Conservation (phyloP, 306 rosid species). For the Cucurbita ficifolia region DNA sequence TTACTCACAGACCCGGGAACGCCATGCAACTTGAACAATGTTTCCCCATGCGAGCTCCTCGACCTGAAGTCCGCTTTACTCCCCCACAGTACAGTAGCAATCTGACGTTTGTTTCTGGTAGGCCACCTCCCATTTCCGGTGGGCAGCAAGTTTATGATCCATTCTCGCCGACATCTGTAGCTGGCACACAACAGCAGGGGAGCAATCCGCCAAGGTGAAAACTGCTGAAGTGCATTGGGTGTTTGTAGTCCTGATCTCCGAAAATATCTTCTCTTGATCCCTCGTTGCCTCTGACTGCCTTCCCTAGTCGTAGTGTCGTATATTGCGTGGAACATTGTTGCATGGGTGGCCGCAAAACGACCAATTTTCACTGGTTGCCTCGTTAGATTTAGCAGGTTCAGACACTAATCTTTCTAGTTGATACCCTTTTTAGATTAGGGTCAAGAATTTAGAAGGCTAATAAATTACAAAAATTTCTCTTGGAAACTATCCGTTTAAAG, state of each 20-base stretch:
- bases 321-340: too few species aligned
- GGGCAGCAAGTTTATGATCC: conserved; percentile 88
- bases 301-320: too few species aligned
- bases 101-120: conserved; percentile 28
- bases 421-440: too few species aligned
- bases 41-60: conserved; percentile 22
- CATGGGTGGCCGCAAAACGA: too few species aligned
- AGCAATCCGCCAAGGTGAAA: conserved; percentile 21
- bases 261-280: too few species aligned
- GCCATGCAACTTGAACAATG: conserved; percentile 30
- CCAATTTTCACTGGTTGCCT: too few species aligned
- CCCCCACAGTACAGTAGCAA: conserved; percentile 33
- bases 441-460: too few species aligned
- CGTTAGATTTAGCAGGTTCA: too few species aligned
- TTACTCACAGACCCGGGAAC: conserved; percentile 27
- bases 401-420: too few species aligned
- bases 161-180: conserved; percentile 68
- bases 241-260: neutral
- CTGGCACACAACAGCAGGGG: conserved; percentile 21
- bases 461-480: too few species aligned
- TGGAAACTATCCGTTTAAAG: too few species aligned
- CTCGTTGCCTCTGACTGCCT: too few species aligned
- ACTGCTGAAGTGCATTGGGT: neutral
- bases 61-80: conserved; percentile 23
- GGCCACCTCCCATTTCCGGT: conserved; percentile 25